These are phyloP conservation scores for Peronosclerospora sorghi DNA, from an alignment of 352 stramenopile species.

Conservation along the genomic window DNA sequence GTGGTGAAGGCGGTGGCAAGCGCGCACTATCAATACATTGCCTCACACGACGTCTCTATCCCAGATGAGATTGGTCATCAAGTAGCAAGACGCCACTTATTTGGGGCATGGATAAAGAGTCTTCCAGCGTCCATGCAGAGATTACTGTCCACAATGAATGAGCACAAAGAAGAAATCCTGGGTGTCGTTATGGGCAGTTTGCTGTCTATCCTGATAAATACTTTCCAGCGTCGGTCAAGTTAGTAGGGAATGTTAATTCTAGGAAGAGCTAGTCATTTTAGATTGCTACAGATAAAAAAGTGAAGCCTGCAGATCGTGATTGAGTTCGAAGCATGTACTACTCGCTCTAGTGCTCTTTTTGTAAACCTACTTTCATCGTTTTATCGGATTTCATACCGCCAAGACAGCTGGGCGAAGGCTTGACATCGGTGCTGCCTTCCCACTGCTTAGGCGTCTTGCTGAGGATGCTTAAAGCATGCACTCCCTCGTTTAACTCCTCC, in stretches of 20 bases:
- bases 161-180: slow-evolving; percentile 69
- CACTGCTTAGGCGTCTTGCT: slow-evolving; percentile 91
- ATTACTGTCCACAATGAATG: slow-evolving; percentile 29
- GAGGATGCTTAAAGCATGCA: slow-evolving; percentile 92
- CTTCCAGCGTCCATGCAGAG: slow-evolving; percentile 30
- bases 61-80: slow-evolving; percentile 36
- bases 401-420: slow-evolving; percentile 57
- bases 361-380: slow-evolving; percentile 42
- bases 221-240: slow-evolving; percentile 38
- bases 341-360: slow-evolving; percentile 7
- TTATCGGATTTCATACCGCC: slow-evolving; percentile 64
- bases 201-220: slow-evolving; percentile 63
- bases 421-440: slow-evolving; percentile 39
- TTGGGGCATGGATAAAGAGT: slow-evolving; percentile 30
- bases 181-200: slow-evolving; percentile 56
- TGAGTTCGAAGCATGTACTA: background rate
- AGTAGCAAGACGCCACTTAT: slow-evolving; percentile 13
- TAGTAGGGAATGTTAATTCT: background rate
- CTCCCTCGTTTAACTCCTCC: slow-evolving; percentile 73
- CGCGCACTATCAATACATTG: slow-evolving; percentile 68
- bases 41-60: slow-evolving; percentile 44
- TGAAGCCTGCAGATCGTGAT: background rate
- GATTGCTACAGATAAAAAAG: background rate
- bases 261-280: background rate
- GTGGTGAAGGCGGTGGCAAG: slow-evolving; percentile 53